These are phyloP conservation scores for Blastobotrys malaysiensis DNA, from an alignment of 1,139 yeast genomes.

Conservation along the genomic window DNA sequence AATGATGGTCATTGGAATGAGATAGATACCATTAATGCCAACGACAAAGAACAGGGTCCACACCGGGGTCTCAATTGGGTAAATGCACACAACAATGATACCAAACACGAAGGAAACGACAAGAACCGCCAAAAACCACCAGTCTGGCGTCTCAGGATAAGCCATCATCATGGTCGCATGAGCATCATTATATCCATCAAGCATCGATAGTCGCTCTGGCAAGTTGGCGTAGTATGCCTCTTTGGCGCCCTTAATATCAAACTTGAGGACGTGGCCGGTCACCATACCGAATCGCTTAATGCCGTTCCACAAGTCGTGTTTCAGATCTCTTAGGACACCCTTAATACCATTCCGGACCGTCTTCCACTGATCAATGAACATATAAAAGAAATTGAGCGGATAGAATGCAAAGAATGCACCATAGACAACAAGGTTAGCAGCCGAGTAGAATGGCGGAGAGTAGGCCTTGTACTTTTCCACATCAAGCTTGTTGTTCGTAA, in stretches of 20 bases:
- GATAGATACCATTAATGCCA: conserved; percentile 49
- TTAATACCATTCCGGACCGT: conserved; percentile 19
- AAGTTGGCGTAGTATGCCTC: background rate
- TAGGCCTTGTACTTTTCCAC: conserved; percentile 30
- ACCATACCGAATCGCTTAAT: background rate
- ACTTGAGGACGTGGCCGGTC: background rate
- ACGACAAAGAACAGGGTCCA: conserved; percentile 56
- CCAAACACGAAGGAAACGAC: conserved; percentile 42
- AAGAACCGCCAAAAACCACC: conserved; percentile 49
- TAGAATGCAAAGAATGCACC: conserved; percentile 32
- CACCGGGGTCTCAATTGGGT: conserved; percentile 43
- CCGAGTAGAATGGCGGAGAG: conserved; percentile 46
- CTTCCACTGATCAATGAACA: conserved; percentile 22
- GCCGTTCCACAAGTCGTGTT: background rate
- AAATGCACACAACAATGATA: conserved; percentile 42
- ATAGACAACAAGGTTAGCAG: conserved; percentile 38
- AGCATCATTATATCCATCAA: conserved; percentile 12
- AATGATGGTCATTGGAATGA: conserved; percentile 46
- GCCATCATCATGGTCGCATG: conserved; percentile 10
- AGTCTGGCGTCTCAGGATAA: conserved; percentile 43
- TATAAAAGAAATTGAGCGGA: conserved; percentile 25
- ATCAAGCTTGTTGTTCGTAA: conserved; percentile 33
- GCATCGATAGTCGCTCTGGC: conserved; percentile 8
- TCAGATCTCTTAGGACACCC: conserved; percentile 12
- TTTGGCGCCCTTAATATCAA: conserved; percentile 4